phyloP scores from a whole-genome alignment of 495 filamentous ascomycete genomes.

The Penicillium crystallinum region DNA sequence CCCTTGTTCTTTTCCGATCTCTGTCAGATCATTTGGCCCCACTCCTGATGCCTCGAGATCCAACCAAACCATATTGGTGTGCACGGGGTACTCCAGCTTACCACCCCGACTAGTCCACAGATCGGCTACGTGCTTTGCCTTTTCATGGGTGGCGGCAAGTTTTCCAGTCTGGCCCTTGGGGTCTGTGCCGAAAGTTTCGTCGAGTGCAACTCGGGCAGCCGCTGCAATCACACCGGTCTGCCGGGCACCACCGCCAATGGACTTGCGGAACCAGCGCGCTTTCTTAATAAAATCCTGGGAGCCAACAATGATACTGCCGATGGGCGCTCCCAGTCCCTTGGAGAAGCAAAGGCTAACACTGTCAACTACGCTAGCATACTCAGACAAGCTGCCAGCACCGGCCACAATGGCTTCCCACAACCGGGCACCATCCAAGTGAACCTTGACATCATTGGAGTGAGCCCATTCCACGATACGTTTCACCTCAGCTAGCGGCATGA shows the following conservation, averaged over 20 bases:
- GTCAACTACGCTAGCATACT: slow-evolving; percentile 71
- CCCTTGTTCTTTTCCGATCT: slow-evolving; percentile 37
- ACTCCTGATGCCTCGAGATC: slow-evolving; percentile 56
- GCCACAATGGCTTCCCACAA: slow-evolving; percentile 72
- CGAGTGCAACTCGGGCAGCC: slow-evolving; percentile 43
- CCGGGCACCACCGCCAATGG: slow-evolving; percentile 75
- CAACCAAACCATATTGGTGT: slow-evolving; percentile 96
- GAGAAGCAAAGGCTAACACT: slow-evolving; percentile 79
- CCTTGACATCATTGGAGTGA: slow-evolving; percentile 56
- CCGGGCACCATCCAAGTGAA: slow-evolving; percentile 82
- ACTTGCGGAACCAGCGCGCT: slow-evolving; percentile 76
- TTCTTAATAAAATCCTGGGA: slow-evolving; percentile 59
- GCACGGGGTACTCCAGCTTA: slow-evolving; percentile 39
- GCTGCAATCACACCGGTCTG: slow-evolving; percentile 55
- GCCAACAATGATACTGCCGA: slow-evolving; percentile 76
- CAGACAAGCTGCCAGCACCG: slow-evolving; percentile 55
- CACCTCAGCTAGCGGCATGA: slow-evolving; percentile 70
- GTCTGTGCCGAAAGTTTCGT: slow-evolving; percentile 58
- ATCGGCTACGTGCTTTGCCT: slow-evolving; percentile 58
- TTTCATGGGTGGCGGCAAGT: slow-evolving; percentile 55
- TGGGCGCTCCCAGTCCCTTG: slow-evolving; percentile 85
- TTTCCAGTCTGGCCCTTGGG: slow-evolving; percentile 58
- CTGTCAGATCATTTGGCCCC: slow-evolving; percentile 37
- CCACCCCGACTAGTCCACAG: slow-evolving; percentile 57
- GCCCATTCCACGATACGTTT: slow-evolving; percentile 65